Evolutionary conservation across 2,329 filamentous ascomycete species (phyloP).

Genomic region (Penicillium sp.): DNA sequence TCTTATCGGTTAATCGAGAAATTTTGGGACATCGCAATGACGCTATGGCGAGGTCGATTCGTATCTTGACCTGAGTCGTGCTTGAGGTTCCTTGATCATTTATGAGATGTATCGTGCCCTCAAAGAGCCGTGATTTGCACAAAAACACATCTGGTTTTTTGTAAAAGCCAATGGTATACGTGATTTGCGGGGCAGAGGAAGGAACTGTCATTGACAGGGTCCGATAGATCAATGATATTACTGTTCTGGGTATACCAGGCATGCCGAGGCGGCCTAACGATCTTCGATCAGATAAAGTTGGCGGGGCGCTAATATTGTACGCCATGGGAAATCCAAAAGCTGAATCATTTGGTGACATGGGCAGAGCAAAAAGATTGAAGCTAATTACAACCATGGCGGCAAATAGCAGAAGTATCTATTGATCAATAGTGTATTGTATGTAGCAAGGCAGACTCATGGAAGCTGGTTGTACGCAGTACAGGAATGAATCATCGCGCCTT

Average conservation of each 20-base stretch:
- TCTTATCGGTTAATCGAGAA: neutral
- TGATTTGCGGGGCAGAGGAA: neutral
- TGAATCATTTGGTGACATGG: neutral
- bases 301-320: neutral
- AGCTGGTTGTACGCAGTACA: neutral
- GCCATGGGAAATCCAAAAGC: neutral
- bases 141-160: neutral
- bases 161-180: neutral
- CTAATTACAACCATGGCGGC: neutral
- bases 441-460: neutral
- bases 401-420: no score
- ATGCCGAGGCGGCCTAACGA: neutral
- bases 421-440: no score
- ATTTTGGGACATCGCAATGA: neutral
- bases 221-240: neutral
- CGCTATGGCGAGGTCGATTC: neutral
- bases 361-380: neutral
- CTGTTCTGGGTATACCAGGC: neutral
- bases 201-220: neutral
- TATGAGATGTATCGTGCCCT: neutral
- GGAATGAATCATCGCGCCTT: neutral
- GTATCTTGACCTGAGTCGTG: neutral
- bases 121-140: neutral
- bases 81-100: neutral
- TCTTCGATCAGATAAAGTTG: slow-evolving; percentile 2